Conservation (phyloP, 371 early-diverging fungal species). For the Circinella umbellata region DNA sequence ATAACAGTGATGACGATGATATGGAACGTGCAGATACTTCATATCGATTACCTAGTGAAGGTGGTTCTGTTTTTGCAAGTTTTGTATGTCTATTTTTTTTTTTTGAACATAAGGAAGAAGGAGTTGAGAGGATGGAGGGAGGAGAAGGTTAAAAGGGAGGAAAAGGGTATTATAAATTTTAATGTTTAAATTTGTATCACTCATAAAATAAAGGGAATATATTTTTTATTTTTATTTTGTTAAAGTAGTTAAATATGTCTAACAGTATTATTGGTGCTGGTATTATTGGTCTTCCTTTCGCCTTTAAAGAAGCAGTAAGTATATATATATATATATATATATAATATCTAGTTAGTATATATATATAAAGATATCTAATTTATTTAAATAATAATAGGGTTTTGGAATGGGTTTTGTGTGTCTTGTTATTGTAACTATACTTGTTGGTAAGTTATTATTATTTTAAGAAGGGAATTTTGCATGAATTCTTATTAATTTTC, state of each 20-base stretch:
- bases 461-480: too few species aligned
- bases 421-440: slow-evolving; percentile 63
- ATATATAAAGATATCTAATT: neutral
- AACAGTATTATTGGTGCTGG: slow-evolving; percentile 84
- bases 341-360: too few species aligned
- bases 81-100: slow-evolving; percentile 41
- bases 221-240: slow-evolving; percentile 21
- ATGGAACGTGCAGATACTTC: slow-evolving; percentile 22
- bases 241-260: slow-evolving; percentile 71
- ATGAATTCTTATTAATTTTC: neutral
- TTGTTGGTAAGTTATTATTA: slow-evolving; percentile 53
- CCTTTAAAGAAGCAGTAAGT: slow-evolving; percentile 63
- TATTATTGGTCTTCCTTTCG: slow-evolving; percentile 68
- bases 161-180: too few species aligned
- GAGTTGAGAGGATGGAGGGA: slow-evolving; percentile 8
- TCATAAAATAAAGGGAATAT: too few species aligned
- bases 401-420: slow-evolving; percentile 67
- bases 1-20: slow-evolving; percentile 14
- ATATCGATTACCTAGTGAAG: slow-evolving; percentile 48
- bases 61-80: slow-evolving; percentile 50
- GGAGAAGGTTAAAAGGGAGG: neutral
- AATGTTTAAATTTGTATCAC: too few species aligned
- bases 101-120: neutral
- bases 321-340: neutral
- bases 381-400: slow-evolving; percentile 35